Conservation (phyloP, 768 basidiomycete species). For the Calocera viscosa region DNA sequence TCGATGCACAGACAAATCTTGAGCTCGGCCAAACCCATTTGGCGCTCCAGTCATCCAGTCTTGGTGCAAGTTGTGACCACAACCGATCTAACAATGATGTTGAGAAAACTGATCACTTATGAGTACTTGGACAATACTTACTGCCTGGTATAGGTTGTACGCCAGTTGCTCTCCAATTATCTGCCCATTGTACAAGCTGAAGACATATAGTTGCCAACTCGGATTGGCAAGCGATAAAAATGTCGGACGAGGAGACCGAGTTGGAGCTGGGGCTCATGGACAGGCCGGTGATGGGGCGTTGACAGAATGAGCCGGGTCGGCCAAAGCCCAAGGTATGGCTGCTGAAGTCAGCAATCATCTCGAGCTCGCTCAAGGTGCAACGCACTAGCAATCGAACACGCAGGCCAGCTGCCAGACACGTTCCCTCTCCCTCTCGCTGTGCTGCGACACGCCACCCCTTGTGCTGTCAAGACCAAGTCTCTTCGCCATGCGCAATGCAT, state of each 20-base stretch:
- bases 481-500: not conserved
- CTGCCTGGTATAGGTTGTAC: not conserved
- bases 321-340: conserved; percentile 5
- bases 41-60: not conserved
- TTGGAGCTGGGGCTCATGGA: not conserved
- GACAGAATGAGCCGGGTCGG: not conserved
- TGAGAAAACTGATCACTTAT: not conserved
- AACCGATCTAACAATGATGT: not conserved
- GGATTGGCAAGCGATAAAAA: not conserved
- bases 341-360: not conserved
- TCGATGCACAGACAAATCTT: not conserved
- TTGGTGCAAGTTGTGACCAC: not conserved
- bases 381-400: conserved; percentile 5
- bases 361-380: not conserved
- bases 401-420: conserved; percentile 5
- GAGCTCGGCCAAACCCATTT: not conserved
- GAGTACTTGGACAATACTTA: not conserved
- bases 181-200: not conserved
- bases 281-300: not conserved
- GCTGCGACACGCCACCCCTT: not conserved
- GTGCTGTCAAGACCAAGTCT: not conserved
- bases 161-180: conserved; percentile 2
- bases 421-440: conserved; percentile 1
- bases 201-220: not conserved
- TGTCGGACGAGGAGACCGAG: not conserved